Percentiles rank a stretch among this genome's conserved stretches.
These are phyloP conservation scores for Phallus indusiatus DNA, from an alignment of 768 basidiomycete species.

Conservation along the genomic window DNA sequence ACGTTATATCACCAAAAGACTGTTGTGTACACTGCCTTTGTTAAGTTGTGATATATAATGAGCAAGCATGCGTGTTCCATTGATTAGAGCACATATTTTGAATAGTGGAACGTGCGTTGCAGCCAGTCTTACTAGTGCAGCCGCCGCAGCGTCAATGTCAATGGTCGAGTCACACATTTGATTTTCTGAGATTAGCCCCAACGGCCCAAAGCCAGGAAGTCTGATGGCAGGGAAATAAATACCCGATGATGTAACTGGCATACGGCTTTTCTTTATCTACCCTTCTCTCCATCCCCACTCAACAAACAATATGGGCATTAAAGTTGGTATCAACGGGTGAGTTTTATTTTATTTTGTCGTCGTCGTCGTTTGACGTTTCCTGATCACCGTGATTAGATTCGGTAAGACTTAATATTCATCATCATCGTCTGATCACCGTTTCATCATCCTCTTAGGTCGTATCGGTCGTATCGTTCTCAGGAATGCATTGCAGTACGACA, in stretches of 20 bases:
- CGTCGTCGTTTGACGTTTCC: constrained; percentile 1
- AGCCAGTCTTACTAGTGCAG: too few relatives aligned
- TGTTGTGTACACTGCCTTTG: too few relatives aligned
- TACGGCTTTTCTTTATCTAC: neutral
- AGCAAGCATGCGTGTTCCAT: too few relatives aligned
- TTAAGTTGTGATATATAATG: too few relatives aligned
- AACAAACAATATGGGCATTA: constrained; percentile 39
- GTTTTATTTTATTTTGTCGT: constrained; percentile 19
- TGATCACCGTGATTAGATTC: constrained; percentile 41
- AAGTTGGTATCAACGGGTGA: constrained; percentile 96
- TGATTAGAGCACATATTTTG: too few relatives aligned
- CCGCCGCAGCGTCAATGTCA: too few relatives aligned
- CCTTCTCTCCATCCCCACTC: neutral
- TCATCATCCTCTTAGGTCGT: constrained; percentile 58
- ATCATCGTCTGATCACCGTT: neutral
- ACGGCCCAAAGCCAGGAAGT: neutral
- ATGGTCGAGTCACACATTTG: too few relatives aligned
- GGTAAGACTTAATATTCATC: constrained; percentile 38
- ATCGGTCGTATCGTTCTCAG: constrained; percentile 98
- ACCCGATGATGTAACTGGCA: neutral
- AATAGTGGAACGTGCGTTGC: neutral
- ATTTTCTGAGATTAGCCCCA: neutral
- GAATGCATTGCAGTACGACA: constrained; percentile 72
- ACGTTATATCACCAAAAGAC: too few relatives aligned
- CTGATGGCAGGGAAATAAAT: constrained; percentile 5